These are phyloP conservation scores for Rosellinia necatrix DNA, from an alignment of 2,329 filamentous ascomycete genomes.

Conservation along the genomic window DNA sequence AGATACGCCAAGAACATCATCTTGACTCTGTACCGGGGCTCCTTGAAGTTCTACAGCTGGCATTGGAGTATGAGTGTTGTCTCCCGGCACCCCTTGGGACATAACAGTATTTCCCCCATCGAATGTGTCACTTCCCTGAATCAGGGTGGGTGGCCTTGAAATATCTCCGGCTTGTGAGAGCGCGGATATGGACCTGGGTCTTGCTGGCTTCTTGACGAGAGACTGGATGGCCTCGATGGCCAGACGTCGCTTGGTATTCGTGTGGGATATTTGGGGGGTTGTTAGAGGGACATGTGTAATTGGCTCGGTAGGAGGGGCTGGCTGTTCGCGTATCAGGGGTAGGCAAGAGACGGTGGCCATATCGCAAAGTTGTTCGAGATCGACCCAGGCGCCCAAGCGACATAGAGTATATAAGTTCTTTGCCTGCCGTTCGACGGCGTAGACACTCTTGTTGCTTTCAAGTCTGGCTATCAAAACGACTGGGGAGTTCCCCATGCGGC, in stretches of 20 bases:
- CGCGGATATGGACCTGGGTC: slow-evolving; percentile 49
- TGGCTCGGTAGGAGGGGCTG: slow-evolving; percentile 34
- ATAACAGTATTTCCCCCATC: neutral
- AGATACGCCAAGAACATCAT: slow-evolving; percentile 41
- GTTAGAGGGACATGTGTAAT: slow-evolving; percentile 38
- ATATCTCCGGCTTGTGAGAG: slow-evolving; percentile 15
- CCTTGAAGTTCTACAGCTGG: slow-evolving; percentile 19
- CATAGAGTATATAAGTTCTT: slow-evolving; percentile 68
- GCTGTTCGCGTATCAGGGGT: slow-evolving; percentile 40
- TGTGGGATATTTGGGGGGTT: slow-evolving; percentile 53
- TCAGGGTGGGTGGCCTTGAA: slow-evolving; percentile 23
- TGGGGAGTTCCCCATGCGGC: slow-evolving; percentile 57
- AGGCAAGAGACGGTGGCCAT: slow-evolving; percentile 54
- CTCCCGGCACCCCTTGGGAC: neutral
- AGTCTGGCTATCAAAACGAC: slow-evolving; percentile 66
- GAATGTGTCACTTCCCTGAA: slow-evolving; percentile 3
- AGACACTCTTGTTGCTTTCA: slow-evolving; percentile 58
- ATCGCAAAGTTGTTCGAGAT: slow-evolving; percentile 57
- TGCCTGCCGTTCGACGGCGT: slow-evolving; percentile 69
- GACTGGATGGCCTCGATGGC: slow-evolving; percentile 69
- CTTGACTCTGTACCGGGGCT: slow-evolving; percentile 15
- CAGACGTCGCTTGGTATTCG: slow-evolving; percentile 59
- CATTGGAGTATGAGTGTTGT: neutral
- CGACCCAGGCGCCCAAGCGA: slow-evolving; percentile 69
- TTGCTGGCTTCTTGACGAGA: slow-evolving; percentile 58